Base-by-base conservation (phyloP, 208 protist genomes). In the Jaenimonas drosophilae region DNA sequence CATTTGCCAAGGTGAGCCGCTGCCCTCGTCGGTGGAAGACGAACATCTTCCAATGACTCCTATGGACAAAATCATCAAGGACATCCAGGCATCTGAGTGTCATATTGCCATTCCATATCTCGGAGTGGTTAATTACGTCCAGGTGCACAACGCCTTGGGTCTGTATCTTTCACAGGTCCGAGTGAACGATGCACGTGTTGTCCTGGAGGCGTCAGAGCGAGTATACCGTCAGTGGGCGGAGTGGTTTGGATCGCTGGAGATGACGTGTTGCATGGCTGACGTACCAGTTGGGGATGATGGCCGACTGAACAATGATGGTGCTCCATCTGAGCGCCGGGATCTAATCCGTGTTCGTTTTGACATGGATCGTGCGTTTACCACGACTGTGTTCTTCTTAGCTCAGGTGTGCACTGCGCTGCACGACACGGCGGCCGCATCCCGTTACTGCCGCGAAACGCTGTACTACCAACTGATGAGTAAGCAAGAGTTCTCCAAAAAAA, bases 391-490 rank as follows among this genome's bases (percentile, higher is more conserved):
- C 64, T 94, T 86, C 33, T 52, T 94, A 24, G 86, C 86, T 7
- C 89, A 96, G 51, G 65, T 88, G 49, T 74, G 80, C 48, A 68
- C 76, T 0, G 34, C 58, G 12, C 52, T 62, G 50, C 49, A 72
- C 29, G 59, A 86, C 43, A 38, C 67, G 32, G 45, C 48, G 14
- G 32, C 67, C 23, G 76, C 83, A 33, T 73, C 77, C 4, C 56
- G 70, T 26, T 93, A 91, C 63, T 94, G 86, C 49, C 82, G 89
- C 46, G 61, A 77, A 14, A 94, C 89, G 6, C 57, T 96, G 52
- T 77, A 91, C 54, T 61, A 72, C 21, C 86, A 94, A 45, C 64
- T 93, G 19, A 51, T 85, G 41, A 69, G 64, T 42, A 83, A 76
- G 36, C 51, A 84, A 47, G 81, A 94, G 67, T 91, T 88, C 41